Base-by-base conservation (phyloP, 2,329 filamentous ascomycete genomes). In the Parastagonospora avenae region DNA sequence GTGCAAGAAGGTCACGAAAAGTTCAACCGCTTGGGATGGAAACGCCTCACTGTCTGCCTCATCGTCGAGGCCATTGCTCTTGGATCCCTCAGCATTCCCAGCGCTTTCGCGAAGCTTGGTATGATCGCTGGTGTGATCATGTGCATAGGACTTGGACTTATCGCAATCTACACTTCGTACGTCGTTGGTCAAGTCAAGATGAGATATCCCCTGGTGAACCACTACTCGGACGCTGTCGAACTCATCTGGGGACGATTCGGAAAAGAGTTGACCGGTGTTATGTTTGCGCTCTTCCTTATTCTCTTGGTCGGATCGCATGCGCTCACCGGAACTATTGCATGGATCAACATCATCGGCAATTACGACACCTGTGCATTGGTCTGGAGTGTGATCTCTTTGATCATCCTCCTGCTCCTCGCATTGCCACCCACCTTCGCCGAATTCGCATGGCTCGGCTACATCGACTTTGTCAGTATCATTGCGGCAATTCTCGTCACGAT, bases 291-390 rank as follows among this genome's bases (percentile, higher is more conserved):
- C 19, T 71, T 70, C 56, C 50, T 72, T 38, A 60, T 71, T 29
- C 86, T 91, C 72, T 81, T 89, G 55, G 86, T 89, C 68, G 86
- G 84, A 41, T 88, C 86, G 15, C 89, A 91, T 73, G 80, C 88
- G 48, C 76, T 90, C 57, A 89, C 87, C 0, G 89, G 89, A 58
- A 84, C 82, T 30, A 88, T 90, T 60, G 87, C 87, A 62, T 72
- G 68, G 46, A 84, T 90, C 73, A 85, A 85, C 66, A 85, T 82
- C 46, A 77, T 90, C 44, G 85, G 85, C 29, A 73, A 83, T 11
- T 79, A 63, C 49, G 43, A 79, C 0, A 82, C 80, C 1, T 90
- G 86, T 71, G 85, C 85, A 8, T 83, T 89, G 48, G 79, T 86
- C 2, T 89, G 85, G 76, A 83, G 82, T 8, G 76, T 87, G 8